Evolutionary conservation across 768 basidiomycete species (phyloP), one percentile per base, ranked within the genome.

Genomic region (Lentinus tigrinus): DNA sequence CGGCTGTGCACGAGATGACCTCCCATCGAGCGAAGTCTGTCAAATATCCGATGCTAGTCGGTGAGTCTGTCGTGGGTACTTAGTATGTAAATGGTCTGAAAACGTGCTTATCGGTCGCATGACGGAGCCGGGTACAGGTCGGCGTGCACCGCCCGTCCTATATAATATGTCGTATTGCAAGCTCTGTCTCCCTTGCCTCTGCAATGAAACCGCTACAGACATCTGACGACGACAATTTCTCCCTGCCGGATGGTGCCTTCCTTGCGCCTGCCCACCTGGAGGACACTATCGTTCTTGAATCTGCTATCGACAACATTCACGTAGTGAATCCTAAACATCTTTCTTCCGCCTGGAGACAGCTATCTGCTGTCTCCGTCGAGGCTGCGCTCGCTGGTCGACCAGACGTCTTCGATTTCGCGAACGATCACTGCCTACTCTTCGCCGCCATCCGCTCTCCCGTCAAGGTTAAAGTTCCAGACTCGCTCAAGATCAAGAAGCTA

Each of bases 351-450:
- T 64, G 57, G 54, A 46, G 39, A 3, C 43, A 59, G 26, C 57
- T 61, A 2, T 21, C 40, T 10, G 50, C 60, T 3, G 34, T 23
- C 42, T 58, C 52, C 37, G 57, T 61, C 28, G 63, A 64, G 27
- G 54, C 52, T 2, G 19, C 52, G 16, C 24, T 56, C 4, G 53
- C 54, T 0, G 39, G 46, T 3, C 24, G 54, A 13, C 27, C 60
- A 0, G 44, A 39, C 7, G 23, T 54, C 19, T 51, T 53, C 36
- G 42, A 51, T 1, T 64, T 64, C 17, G 54, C 47, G n/a, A 44
- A 58, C 51, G 31, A 51, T 16, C 46, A 61, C 21, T 61, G 60
- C 19, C 44, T 64, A 0, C 40, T 61, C 34, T 61, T 58, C 28
- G 60, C 63, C 47, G 63, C 60, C 37, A 47, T 64, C 3, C 56